phyloP scores from a whole-genome alignment of 352 stramenopile species.

The Phytophthora agathidicida region DNA sequence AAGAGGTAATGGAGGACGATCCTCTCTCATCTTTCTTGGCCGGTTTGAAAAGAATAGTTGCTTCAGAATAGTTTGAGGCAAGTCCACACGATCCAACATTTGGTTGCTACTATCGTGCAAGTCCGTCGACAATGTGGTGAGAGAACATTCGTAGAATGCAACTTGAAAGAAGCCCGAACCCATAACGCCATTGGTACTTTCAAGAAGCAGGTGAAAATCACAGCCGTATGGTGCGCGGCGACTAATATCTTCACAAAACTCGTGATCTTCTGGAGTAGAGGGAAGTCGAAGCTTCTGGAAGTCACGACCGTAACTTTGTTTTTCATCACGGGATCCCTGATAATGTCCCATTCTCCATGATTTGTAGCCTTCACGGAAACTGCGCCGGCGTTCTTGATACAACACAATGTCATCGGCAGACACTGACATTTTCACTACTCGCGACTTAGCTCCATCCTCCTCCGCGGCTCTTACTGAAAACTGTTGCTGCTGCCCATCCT shows the following conservation, averaged over 20 bases:
- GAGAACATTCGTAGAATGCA: conserved; percentile 86
- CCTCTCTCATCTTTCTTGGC: conserved; percentile 16
- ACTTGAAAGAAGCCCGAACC: conserved; percentile 87
- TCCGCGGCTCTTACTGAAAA: conserved; percentile 35
- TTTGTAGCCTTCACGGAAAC: conserved; percentile 86
- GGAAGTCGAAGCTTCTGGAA: conserved; percentile 52
- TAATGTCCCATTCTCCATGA: conserved; percentile 86
- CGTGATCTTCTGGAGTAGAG: conserved; percentile 73
- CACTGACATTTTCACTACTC: conserved; percentile 61
- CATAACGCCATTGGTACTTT: conserved; percentile 48
- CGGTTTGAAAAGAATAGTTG: conserved; percentile 60
- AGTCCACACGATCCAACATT: conserved; percentile 28
- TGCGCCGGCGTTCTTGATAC: conserved; percentile 79
- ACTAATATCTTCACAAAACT: conserved; percentile 80
- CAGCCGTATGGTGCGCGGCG: conserved; percentile 56
- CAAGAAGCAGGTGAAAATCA: conserved; percentile 84
- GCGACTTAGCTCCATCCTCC: conserved; percentile 32
- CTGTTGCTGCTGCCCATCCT: conserved; percentile 25
- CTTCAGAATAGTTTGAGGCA: conserved; percentile 57
- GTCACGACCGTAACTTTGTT: conserved; percentile 54
- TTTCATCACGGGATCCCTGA: conserved; percentile 75
- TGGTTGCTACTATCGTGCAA: conserved; percentile 39
- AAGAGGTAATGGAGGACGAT: conserved; percentile 29
- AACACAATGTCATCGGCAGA: conserved; percentile 87
- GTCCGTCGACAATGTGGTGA: conserved; percentile 58